phyloP scores from a whole-genome alignment of 2,329 filamentous ascomycete genomes.

The Apiospora aurea region DNA sequence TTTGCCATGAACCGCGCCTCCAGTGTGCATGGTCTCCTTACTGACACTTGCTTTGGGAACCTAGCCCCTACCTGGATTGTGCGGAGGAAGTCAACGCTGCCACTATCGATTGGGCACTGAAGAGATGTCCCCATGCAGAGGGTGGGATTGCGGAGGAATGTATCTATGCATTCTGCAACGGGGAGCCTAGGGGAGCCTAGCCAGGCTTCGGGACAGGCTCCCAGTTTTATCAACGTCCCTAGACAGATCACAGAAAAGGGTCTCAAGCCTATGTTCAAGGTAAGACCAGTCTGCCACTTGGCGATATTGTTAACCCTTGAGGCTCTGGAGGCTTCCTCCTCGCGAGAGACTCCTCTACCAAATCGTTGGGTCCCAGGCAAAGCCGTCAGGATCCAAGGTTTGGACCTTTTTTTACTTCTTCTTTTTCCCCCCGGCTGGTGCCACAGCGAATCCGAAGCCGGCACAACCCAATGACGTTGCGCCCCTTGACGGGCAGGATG shows the following conservation, averaged over 20 bases:
- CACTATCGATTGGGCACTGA: conserved; percentile 12
- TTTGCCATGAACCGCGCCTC: conserved; percentile 5
- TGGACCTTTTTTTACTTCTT: not conserved
- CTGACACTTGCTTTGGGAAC: conserved; percentile 9
- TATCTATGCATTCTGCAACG: conserved; percentile 12
- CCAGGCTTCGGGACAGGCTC: not conserved
- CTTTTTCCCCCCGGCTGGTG: not conserved
- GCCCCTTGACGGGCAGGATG: not conserved
- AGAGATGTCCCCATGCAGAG: conserved; percentile 3
- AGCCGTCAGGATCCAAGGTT: not conserved
- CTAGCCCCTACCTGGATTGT: not conserved
- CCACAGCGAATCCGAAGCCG: not conserved
- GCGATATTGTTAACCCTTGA: conserved; percentile 1
- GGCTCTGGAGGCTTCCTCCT: not conserved
- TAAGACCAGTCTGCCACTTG: not conserved
- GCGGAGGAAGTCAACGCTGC: conserved; percentile 6
- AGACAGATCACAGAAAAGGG: not conserved
- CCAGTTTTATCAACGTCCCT: not conserved
- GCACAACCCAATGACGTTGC: not conserved
- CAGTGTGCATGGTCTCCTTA: conserved; percentile 10
- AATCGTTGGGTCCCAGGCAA: not conserved
- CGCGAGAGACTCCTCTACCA: not conserved
- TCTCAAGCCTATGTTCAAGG: not conserved
- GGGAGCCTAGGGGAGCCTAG: too few species aligned
- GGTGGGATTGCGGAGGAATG: conserved; percentile 9